These are phyloP conservation scores for Phytopythium aichiense DNA, from an alignment of 352 stramenopile genomes.

Conservation along the genomic window DNA sequence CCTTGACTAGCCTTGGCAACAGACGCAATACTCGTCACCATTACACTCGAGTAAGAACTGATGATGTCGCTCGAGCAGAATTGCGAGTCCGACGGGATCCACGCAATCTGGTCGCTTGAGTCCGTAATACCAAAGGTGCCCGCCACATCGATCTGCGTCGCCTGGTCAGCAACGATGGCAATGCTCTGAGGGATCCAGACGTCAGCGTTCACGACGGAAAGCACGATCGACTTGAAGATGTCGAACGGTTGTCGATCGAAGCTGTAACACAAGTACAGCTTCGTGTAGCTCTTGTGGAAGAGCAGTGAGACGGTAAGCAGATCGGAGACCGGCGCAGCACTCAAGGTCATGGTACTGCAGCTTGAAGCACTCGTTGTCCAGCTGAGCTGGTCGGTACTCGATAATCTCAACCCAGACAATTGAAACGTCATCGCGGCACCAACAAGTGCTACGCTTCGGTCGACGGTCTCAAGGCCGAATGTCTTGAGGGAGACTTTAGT, in stretches of 20 bases:
- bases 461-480: constrained; percentile 40
- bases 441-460: constrained; percentile 36
- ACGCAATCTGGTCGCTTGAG: constrained; percentile 52
- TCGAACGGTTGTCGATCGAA: constrained; percentile 57
- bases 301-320: constrained; percentile 17
- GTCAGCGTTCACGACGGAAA: constrained; percentile 37
- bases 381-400: constrained; percentile 39
- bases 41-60: constrained; percentile 27
- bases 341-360: constrained; percentile 27
- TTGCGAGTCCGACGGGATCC: constrained; percentile 44
- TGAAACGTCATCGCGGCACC: constrained; percentile 41
- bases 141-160: constrained; percentile 24
- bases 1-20: constrained; percentile 21
- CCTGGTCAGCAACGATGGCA: constrained; percentile 50
- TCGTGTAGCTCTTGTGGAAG: constrained; percentile 29
- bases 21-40: constrained; percentile 33
- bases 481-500: constrained; percentile 34
- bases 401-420: constrained; percentile 44
- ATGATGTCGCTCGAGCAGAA: constrained; percentile 30
- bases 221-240: constrained; percentile 29
- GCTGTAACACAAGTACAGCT: constrained; percentile 58
- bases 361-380: constrained; percentile 40
- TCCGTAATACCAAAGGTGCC: constrained; percentile 63
- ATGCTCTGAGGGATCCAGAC: constrained; percentile 46
- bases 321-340: constrained; percentile 26